Evolutionary conservation across 1,284 basidiomycete genomes (phyloP), one percentile per base, ranked within the genome.

Genomic region (Ceratobasidium papillatum): DNA sequence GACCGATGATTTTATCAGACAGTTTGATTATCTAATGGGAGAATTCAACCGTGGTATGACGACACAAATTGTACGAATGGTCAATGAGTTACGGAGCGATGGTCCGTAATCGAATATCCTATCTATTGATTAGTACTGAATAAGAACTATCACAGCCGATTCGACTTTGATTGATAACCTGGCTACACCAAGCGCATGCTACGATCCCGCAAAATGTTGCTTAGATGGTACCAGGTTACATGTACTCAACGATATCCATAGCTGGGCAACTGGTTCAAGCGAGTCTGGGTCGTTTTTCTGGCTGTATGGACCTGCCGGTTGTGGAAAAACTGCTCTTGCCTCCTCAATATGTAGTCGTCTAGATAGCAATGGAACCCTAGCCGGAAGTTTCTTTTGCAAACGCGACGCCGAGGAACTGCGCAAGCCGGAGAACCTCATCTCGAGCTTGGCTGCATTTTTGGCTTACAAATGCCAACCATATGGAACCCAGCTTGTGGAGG

Each of bases 401-500:
- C 63, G 63, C 17, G 62, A 64, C 19, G 30, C 45, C 62, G 62
- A 64, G n/a, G 22, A 47, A 3, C 43, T 64, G n/a, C 38, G 45
- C 45, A 64, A 32, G 43, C 62, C 62, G 22, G 62, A 64, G 22
- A 27, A 43, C 25, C n/a, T 64, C n/a, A 43, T 64, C 12, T 64
- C 62, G 3, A 64, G 36, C n/a, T 11, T 64, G 22, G 38, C 62
- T 25, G 62, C 62, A n/a, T 25, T 12, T 19, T 43, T 64, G 12
- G 62, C 41, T 11, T 45, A 4, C 19, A 43, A 38, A 19, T 45
- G n/a, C 41, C 41, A 11, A 47, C 27, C 41, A 14, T 64, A 64
- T 47, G 62, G 62, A 22, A 17, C 30, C 4, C 22, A 64, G 30
- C 62, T 64, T 14, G 43, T 49, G 17, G 62, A 36, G 11, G 62